A percentile compares a stretch with the other conserved stretches of the same genome.
These are phyloP conservation scores for Berkeleyomyces rouxiae DNA, from an alignment of 2,329 filamentous ascomycete genomes.

Conservation along the genomic window DNA sequence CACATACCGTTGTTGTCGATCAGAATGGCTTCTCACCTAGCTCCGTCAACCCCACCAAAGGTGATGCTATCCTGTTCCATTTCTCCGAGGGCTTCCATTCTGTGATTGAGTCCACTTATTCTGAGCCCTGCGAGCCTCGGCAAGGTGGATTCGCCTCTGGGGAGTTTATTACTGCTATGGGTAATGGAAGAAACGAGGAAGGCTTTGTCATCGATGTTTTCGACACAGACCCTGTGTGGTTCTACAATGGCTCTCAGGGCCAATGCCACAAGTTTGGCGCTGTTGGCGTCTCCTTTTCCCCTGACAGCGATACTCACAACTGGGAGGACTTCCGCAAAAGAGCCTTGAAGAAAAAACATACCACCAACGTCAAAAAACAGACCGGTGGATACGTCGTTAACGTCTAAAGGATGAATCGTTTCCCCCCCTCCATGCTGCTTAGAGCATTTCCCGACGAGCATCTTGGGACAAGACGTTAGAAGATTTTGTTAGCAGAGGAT, in stretches of 20 bases:
- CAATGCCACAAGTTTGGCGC: conserved; percentile 18
- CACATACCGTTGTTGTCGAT: not conserved
- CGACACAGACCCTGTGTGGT: not conserved
- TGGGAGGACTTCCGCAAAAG: not conserved
- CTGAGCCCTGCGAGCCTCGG: conserved; percentile 27
- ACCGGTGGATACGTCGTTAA: too few species aligned
- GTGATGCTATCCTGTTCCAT: not conserved
- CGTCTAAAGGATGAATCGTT: too few species aligned
- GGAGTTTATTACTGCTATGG: not conserved
- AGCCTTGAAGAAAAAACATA: not conserved
- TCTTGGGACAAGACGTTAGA: too few species aligned
- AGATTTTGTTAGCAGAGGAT: too few species aligned
- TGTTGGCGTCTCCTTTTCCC: conserved; percentile 13
- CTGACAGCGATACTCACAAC: not conserved
- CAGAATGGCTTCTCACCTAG: conserved; percentile 29
- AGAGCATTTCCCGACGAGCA: too few species aligned
- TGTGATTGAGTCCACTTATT: conserved; percentile 19
- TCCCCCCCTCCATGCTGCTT: too few species aligned
- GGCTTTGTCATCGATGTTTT: conserved; percentile 20
- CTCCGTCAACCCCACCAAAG: not conserved
- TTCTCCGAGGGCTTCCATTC: not conserved
- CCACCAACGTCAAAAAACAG: too few species aligned
- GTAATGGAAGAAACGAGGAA: conserved; percentile 16
- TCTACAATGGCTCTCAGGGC: not conserved
- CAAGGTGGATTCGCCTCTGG: not conserved